These are phyloP conservation scores for Hydnomerulius pinastri DNA, from an alignment of 768 basidiomycete genomes.

Conservation along the genomic window DNA sequence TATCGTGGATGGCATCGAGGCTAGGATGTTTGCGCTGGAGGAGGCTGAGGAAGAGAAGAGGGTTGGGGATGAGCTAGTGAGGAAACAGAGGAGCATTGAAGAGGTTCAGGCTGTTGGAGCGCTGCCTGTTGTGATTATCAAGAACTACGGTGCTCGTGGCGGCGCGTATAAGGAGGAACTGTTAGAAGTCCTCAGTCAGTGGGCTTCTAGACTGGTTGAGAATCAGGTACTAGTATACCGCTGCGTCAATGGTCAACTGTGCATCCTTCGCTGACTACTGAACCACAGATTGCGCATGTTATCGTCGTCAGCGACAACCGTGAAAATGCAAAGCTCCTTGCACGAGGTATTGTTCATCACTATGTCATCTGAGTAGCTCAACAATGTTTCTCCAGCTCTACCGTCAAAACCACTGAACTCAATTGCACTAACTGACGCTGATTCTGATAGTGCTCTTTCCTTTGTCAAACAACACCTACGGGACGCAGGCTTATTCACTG, in stretches of 20 bases:
- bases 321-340: constrained; percentile 81
- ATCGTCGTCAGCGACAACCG: constrained; percentile 88
- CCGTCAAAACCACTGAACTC: constrained; percentile 80
- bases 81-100: constrained; percentile 35
- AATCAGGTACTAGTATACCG: constrained; percentile 66
- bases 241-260: neutral
- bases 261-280: neutral
- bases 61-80: constrained; percentile 33
- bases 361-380: neutral
- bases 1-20: constrained; percentile 9
- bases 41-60: constrained; percentile 27
- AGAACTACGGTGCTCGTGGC: constrained; percentile 68
- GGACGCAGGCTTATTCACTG: constrained; percentile 52
- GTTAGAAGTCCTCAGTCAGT: constrained; percentile 73
- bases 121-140: constrained; percentile 85
- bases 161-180: constrained; percentile 67
- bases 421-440: constrained; percentile 85
- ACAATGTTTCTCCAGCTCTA: constrained; percentile 52
- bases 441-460: constrained; percentile 71
- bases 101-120: constrained; percentile 56
- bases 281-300: constrained; percentile 82
- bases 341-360: constrained; percentile 56
- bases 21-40: constrained; percentile 12
- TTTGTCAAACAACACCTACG: constrained; percentile 81
- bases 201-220: constrained; percentile 83